phyloP scores from a whole-genome alignment of 1,284 basidiomycete species.

The Inonotus obliquus region DNA sequence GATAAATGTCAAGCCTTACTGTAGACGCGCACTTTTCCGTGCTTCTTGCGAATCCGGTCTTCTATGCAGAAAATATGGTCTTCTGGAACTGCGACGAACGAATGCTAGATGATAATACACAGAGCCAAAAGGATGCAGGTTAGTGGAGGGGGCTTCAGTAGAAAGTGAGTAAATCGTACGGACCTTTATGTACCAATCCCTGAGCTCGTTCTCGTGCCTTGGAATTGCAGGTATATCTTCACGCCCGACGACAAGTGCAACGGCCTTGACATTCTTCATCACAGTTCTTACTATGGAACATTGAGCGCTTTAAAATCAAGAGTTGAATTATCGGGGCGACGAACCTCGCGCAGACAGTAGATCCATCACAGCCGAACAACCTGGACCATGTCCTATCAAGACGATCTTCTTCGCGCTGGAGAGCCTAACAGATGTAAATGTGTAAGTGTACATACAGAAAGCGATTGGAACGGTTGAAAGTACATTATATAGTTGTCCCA shows the following conservation, averaged over 20 bases:
- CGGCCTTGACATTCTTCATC: constrained; percentile 57
- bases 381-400: constrained; percentile 84
- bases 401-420: constrained; percentile 69
- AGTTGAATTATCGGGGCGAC: constrained; percentile 22
- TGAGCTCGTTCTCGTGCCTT: constrained; percentile 44
- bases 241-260: constrained; percentile 76
- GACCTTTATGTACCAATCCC: constrained; percentile 64
- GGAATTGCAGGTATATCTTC: constrained; percentile 53
- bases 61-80: constrained; percentile 49
- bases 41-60: constrained; percentile 49
- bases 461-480: constrained; percentile 23
- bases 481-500: constrained; percentile 96
- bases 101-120: constrained; percentile 46
- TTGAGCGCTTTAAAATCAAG: constrained; percentile 8
- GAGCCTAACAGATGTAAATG: constrained; percentile 45
- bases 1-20: constrained; percentile 34
- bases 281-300: constrained; percentile 41
- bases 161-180: constrained; percentile 7
- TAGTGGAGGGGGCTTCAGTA: constrained; percentile 13
- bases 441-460: neutral
- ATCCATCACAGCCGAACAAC: constrained; percentile 70
- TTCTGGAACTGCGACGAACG: constrained; percentile 57
- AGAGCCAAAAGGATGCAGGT: neutral
- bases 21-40: constrained; percentile 54
- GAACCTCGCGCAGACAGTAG: constrained; percentile 68